These are phyloP conservation scores for Abortiporus biennis DNA, from an alignment of 1,284 basidiomycete genomes.

Conservation along the genomic window DNA sequence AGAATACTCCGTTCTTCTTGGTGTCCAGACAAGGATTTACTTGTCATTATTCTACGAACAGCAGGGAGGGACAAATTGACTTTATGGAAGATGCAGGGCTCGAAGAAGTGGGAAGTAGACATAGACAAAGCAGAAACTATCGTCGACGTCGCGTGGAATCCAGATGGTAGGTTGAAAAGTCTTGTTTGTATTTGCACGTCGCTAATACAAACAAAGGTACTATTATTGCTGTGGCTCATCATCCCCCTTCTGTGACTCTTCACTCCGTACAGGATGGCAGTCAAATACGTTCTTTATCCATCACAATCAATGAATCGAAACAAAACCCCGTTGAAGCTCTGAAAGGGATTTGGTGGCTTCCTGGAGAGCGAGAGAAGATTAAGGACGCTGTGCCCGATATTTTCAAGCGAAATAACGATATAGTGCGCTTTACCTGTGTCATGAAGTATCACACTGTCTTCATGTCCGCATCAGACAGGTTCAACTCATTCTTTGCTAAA, in stretches of 20 bases:
- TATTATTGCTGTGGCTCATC: slow-evolving; percentile 64
- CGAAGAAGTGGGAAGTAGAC: slow-evolving; percentile 76
- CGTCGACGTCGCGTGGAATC: slow-evolving; percentile 68
- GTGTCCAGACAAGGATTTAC: slow-evolving; percentile 79
- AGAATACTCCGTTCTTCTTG: slow-evolving; percentile 61
- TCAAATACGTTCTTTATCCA: slow-evolving; percentile 38
- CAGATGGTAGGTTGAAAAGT: slow-evolving; percentile 50
- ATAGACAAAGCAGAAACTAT: slow-evolving; percentile 43
- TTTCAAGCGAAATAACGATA: slow-evolving; percentile 57
- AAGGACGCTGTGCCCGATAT: slow-evolving; percentile 61
- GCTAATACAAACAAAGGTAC: slow-evolving; percentile 43
- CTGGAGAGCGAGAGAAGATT: slow-evolving; percentile 34
- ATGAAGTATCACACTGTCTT: slow-evolving; percentile 5
- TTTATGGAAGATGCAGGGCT: slow-evolving; percentile 74
- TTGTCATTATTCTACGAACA: slow-evolving; percentile 58
- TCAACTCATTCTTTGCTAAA: slow-evolving; percentile 66
- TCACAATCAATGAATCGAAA: slow-evolving; percentile 16
- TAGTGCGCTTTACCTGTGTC: slow-evolving; percentile 33
- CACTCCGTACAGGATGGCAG: slow-evolving; percentile 74
- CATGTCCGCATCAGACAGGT: slow-evolving; percentile 53
- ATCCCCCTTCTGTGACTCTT: slow-evolving; percentile 60
- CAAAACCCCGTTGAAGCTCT: slow-evolving; percentile 24
- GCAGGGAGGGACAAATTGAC: slow-evolving; percentile 63
- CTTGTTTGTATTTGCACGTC: slow-evolving; percentile 6
- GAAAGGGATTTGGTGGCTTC: slow-evolving; percentile 67